These are phyloP conservation scores for Neopestalotiopsis rosae DNA, from an alignment of 2,329 filamentous ascomycete genomes.

Conservation along the genomic window DNA sequence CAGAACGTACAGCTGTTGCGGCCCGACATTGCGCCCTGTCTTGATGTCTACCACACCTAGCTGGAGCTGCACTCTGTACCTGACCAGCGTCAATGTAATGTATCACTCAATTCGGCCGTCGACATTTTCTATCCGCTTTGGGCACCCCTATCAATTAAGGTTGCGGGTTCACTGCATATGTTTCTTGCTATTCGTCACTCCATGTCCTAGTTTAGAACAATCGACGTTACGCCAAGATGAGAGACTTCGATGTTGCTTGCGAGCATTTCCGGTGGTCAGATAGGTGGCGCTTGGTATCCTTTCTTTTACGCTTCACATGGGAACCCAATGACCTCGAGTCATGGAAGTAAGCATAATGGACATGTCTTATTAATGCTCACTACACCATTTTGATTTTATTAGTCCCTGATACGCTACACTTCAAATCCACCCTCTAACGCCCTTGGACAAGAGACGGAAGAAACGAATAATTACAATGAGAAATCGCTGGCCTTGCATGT, in stretches of 20 bases:
- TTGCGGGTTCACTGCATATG: background rate
- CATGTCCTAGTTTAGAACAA: background rate
- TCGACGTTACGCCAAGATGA: background rate
- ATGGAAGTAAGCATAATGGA: background rate
- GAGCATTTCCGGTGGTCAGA: background rate
- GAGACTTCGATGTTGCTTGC: background rate
- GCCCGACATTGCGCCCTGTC: conserved; percentile 9
- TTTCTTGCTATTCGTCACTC: too few species aligned
- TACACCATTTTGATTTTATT: conserved; percentile 1
- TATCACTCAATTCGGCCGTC: too few species aligned
- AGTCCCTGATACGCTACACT: background rate
- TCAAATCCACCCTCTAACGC: background rate
- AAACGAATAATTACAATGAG: background rate
- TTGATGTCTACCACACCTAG: background rate
- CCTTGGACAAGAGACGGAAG: background rate
- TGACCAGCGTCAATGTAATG: too few species aligned
- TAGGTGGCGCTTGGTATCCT: background rate
- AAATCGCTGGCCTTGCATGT: background rate
- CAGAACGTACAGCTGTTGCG: conserved; percentile 1
- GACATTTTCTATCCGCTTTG: background rate
- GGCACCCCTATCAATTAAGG: background rate
- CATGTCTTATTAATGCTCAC: background rate
- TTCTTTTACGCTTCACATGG: background rate
- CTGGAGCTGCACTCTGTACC: background rate
- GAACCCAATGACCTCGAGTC: background rate